A percentile compares a stretch with the other conserved stretches of the same genome.
Evolutionary conservation across 805 yeast genomes (phyloP).

Genomic region (Myxozyma melibiosi): DNA sequence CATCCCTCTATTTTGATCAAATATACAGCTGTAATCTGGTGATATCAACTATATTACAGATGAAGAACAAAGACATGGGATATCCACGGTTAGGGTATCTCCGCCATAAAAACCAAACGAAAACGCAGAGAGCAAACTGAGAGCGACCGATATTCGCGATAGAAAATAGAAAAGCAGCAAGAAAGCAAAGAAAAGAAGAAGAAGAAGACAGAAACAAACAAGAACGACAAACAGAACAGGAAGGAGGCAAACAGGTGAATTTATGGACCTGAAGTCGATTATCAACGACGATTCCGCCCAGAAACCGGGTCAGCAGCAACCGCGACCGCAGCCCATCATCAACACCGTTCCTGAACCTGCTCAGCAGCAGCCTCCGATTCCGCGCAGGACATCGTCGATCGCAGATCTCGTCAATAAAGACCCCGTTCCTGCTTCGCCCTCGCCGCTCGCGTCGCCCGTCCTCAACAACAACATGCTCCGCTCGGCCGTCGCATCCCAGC

Average conservation of each 20-base stretch:
- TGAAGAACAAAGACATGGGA: no score
- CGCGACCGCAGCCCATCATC: neutral
- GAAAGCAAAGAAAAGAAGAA: neutral
- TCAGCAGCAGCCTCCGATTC: neutral
- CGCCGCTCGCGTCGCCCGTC: neutral
- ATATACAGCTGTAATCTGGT: no score
- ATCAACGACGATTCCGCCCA: conserved; percentile 16
- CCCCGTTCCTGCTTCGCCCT: conserved; percentile 16
- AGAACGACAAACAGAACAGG: no score
- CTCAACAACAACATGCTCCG: neutral
- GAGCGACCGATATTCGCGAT: no score
- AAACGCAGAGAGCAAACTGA: no score
- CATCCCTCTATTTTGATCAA: no score
- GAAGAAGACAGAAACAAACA: neutral
- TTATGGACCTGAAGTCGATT: conserved; percentile 23
- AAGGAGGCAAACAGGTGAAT: neutral
- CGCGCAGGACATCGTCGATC: conserved; percentile 22
- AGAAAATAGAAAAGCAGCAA: no score
- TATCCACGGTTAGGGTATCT: no score
- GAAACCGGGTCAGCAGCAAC: neutral
- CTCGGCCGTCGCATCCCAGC: neutral
- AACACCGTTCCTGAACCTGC: conserved; percentile 3
- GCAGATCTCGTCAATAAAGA: conserved; percentile 17
- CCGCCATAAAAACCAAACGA: no score
- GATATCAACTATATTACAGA: no score